A percentile compares a stretch with the other conserved stretches of the same genome.
Evolutionary conservation across 371 early-diverging fungal species (phyloP).

Genomic region (Smittium culicis): DNA sequence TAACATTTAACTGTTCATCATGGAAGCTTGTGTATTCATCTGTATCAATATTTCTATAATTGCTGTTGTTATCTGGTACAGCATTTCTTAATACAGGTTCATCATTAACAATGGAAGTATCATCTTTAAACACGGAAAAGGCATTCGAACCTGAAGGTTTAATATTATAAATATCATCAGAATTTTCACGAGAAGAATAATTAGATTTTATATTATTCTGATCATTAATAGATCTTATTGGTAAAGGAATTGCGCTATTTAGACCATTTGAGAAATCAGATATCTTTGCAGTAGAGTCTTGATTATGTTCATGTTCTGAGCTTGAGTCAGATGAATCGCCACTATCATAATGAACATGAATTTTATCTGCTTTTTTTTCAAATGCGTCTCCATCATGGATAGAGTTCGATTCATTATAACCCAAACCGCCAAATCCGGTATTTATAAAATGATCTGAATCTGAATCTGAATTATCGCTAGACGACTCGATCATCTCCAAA

Average conservation of each 20-base stretch:
- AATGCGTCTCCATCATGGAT: neutral
- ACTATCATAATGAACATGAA: neutral
- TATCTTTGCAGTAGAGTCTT: neutral
- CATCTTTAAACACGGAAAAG: neutral
- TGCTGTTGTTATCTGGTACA: neutral
- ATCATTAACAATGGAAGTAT: neutral
- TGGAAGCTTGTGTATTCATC: neutral
- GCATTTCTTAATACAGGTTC: neutral
- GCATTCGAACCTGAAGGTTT: neutral
- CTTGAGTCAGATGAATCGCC: neutral
- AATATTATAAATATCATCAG: neutral
- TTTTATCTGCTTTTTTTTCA: neutral
- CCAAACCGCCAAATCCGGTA: neutral
- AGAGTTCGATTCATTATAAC: neutral
- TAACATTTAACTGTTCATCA: neutral
- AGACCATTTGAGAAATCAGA: neutral
- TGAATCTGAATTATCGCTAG: neutral
- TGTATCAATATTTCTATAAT: neutral
- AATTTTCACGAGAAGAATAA: neutral
- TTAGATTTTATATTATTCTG: neutral
- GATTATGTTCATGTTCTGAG: neutral
- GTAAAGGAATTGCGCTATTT: too few species aligned
- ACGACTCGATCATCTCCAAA: neutral
- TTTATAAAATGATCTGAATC: neutral
- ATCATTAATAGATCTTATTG: neutral